phyloP scores from a whole-genome alignment of 768 basidiomycete species.

The Sarcodon sp. region DNA sequence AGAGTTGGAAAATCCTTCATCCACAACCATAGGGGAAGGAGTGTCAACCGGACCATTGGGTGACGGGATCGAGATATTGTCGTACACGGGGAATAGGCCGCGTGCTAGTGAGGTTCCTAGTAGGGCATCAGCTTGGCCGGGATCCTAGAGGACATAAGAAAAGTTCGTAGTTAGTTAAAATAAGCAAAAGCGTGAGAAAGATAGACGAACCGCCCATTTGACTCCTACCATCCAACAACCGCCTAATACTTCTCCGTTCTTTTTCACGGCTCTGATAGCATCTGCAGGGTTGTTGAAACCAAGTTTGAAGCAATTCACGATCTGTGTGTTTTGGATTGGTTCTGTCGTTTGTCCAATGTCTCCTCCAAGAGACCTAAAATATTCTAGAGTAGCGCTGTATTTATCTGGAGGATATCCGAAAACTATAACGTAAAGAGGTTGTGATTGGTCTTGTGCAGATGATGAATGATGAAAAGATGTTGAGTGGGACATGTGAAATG shows the following conservation, averaged over 20 bases:
- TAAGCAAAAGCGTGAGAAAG: conserved; percentile 2
- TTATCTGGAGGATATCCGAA: conserved; percentile 85
- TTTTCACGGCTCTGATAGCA: conserved; percentile 66
- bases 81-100: conserved; percentile 5
- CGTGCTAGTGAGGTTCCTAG: conserved; percentile 24
- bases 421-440: conserved; percentile 56
- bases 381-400: conserved; percentile 57
- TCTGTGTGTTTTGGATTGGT: conserved; percentile 51
- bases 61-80: conserved; percentile 8
- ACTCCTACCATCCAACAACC: conserved; percentile 78
- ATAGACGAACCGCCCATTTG: conserved; percentile 65
- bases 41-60: neutral
- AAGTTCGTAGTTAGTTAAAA: neutral
- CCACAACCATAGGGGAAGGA: conserved; percentile 7
- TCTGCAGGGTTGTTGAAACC: conserved; percentile 62
- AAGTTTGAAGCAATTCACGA: conserved; percentile 73
- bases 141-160: conserved; percentile 30
- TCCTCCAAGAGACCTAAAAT: conserved; percentile 57
- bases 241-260: conserved; percentile 69
- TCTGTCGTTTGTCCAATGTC: conserved; percentile 36
- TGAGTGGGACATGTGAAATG: too few species aligned
- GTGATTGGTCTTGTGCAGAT: conserved; percentile 13
- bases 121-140: conserved; percentile 39
- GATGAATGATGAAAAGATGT: neutral
- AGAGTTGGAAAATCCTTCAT: conserved; percentile 11